A percentile compares a stretch with the other conserved stretches of the same genome.
Conservation (phyloP, 2,329 filamentous ascomycete species). For the Teratosphaeria pseudoeucalypti region DNA sequence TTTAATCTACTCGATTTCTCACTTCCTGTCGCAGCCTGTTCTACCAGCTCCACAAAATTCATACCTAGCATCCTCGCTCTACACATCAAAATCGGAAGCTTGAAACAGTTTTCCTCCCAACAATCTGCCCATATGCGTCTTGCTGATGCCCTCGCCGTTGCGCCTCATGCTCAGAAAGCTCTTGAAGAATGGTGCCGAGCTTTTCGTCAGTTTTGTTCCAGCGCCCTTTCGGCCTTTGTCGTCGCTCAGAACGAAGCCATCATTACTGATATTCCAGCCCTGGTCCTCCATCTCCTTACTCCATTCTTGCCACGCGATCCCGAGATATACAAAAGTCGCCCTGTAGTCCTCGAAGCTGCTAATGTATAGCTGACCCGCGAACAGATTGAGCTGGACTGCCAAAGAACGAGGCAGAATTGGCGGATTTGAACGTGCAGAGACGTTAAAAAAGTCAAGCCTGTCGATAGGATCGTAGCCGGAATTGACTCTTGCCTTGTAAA, state of each 20-base stretch:
- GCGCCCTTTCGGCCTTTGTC: neutral
- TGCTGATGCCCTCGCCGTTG: constrained; percentile 14
- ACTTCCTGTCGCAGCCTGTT: neutral
- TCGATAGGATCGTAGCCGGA: constrained; percentile 33
- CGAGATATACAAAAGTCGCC: neutral
- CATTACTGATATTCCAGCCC: constrained; percentile 9
- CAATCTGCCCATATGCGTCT: constrained; percentile 19
- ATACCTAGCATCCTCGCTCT: neutral
- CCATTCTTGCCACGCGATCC: neutral
- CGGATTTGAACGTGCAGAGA: constrained; percentile 19
- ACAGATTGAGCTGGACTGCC: constrained; percentile 49
- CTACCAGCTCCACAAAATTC: neutral
- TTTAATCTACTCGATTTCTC: neutral
- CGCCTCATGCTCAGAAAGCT: constrained; percentile 12
- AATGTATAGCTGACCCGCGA: constrained; percentile 59
- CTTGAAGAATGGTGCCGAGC: constrained; percentile 16
- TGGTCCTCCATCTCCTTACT: neutral
- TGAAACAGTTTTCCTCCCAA: constrained; percentile 12
- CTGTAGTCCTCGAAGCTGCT: constrained; percentile 44
- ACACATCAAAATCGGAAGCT: constrained; percentile 4
- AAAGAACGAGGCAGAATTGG: constrained; percentile 20
- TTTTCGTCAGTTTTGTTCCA: constrained; percentile 2
- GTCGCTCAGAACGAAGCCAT: neutral
- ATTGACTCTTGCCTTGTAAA: constrained; percentile 41
- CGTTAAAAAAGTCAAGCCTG: constrained; percentile 34